Base-by-base conservation (phyloP, 768 basidiomycete genomes). In the Auricularia cornea region DNA sequence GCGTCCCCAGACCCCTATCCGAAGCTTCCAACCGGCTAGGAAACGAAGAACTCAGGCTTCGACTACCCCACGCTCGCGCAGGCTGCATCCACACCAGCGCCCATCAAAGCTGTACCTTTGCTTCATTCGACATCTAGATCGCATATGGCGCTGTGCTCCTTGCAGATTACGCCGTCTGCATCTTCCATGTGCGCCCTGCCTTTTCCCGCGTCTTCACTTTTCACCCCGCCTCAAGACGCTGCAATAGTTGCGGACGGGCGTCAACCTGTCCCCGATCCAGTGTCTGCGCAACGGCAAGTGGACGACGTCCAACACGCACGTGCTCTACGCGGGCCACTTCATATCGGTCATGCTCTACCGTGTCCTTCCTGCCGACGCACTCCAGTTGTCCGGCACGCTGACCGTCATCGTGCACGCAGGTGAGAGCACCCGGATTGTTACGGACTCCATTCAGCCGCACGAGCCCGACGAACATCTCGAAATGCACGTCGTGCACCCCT, bases 381-480 rank as follows among this genome's bases (percentile, higher is more conserved):
- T 99, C n/a, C 82, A 98, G n/a, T 74, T 98, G 16, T 84, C 88
- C 63, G 97, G 97, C 11, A 91, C 93, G 0, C 89, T 89, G 66
- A 98, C 98, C 69, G 95, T 98, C 67, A 99, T 98, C 73, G 97
- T 97, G 94, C 1, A n/a, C n/a, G n/a, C n/a, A n/a, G 97, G 97
- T 60, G 97, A 99, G 78, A 97, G 94, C 0, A 99, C 97, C 0
- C 97, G 96, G 0, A 80, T 99, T 10, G 80, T 99, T 56, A 99
- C 98, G 71, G 97, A 99, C 10, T 52, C 20, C 23, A 6, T 10
- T 28, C 26, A 10, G 16, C n/a, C 26, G 51, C n/a, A 23, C 23
- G 26, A 8, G 23, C 51, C 23, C 23, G 51, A 8, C 26, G 20
- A 28, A 8, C 23, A 8, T 10, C n/a, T 8, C 23, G 51, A 8